These are phyloP conservation scores for Rhodamnia argentea DNA, from an alignment of 345 rosid species.

Conservation along the genomic window DNA sequence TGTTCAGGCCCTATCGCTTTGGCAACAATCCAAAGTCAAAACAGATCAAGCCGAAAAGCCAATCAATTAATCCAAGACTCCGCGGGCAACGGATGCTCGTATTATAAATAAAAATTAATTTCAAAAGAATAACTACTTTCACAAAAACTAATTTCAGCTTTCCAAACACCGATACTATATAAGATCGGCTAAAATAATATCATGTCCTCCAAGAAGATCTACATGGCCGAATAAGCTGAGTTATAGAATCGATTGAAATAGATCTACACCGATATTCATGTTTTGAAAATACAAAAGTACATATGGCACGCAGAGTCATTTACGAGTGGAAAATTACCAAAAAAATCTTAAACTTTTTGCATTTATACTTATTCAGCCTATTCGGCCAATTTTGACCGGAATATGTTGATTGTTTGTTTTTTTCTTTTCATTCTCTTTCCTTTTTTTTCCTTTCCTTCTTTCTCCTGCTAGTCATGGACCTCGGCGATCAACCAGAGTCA, in stretches of 20 bases:
- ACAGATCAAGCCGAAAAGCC: neutral
- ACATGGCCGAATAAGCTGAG: neutral
- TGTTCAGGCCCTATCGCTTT: too few species aligned
- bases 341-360: too few species aligned
- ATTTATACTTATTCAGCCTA: too few species aligned
- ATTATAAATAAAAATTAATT: too few species aligned
- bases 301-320: neutral
- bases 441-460: too few species aligned
- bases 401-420: too few species aligned
- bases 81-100: neutral
- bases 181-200: neutral
- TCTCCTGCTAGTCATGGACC: too few species aligned
- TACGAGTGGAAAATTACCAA: rapidly evolving
- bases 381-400: too few species aligned
- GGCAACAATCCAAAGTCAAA: too few species aligned
- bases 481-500: too few species aligned
- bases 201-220: neutral
- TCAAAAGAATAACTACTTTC: neutral
- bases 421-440: too few species aligned
- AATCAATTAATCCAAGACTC: too few species aligned
- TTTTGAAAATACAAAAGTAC: neutral
- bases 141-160: neutral
- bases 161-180: neutral
- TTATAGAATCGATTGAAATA: neutral
- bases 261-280: neutral